Base-by-base conservation (phyloP, 441 rosid genomes). In the Pelargonium hybrid region DNA sequence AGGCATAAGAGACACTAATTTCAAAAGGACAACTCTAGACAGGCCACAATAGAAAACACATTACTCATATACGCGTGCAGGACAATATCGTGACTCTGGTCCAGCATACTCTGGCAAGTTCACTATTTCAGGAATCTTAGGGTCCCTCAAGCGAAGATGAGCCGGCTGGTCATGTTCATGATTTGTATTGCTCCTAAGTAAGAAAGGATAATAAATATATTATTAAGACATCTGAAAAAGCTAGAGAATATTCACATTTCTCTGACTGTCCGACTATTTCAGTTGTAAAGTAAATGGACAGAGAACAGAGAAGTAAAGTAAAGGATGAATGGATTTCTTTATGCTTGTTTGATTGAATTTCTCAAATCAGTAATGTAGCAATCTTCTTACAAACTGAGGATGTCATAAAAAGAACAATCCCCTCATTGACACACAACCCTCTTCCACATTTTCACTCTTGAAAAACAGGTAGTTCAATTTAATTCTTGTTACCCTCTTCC, bases 31-130 rank as follows among this genome's bases (percentile, higher is more conserved):
- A 54, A 9, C 23, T 54, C 61, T 54, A n/a, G 17, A 67, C 34
- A 68, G 47, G 65, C 25, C 17, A 73, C 1, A 41, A 17, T 3
- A 72, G 45, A 71, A 63, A 37, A 73, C 63, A 57, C 68, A 74
- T 84, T 87, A 93, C 98, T 93, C 98, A 8, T 91, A 91, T 41
- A 93, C 98, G 75, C 93, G 92, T 65, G 97, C 98, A 69, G 97
- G 98, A 75, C 98, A 93, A 79, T 88, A 93, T 77, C 88, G 88
- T 39, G 90, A 87, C 79, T 93, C 98, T 6, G 93, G 98, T 71
- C 84, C 97, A 70, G 87, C 92, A 77, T 87, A 91, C 7, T 85
- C 87, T 4, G 91, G 92, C 81, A 90, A 87, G 84, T 90, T 93
- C 9, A 91, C 80, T 14, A 71, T 80, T 72, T 87, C 88, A 7